Conservation (phyloP, 176 grass and related monocot genomes). For the Oryza officinalis region DNA sequence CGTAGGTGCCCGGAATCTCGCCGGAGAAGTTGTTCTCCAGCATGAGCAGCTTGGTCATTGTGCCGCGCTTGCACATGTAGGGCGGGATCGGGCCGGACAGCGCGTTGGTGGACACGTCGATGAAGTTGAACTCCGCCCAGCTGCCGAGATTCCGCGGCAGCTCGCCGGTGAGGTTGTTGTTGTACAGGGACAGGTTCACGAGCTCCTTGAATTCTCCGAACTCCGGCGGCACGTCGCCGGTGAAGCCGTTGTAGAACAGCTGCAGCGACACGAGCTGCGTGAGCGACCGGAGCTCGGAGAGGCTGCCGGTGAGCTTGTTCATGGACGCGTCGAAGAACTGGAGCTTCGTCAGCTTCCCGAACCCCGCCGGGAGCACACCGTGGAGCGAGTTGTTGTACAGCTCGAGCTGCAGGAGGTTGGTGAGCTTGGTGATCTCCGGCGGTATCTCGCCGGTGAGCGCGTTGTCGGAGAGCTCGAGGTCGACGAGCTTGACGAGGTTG, state of each 20-base stretch:
- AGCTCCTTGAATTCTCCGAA: conserved; percentile 79
- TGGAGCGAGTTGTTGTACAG: conserved; percentile 78
- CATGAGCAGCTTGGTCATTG: conserved; percentile 69
- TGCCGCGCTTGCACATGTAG: conserved; percentile 78
- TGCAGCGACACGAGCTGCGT: conserved; percentile 66
- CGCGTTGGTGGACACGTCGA: conserved; percentile 84
- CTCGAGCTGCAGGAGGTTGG: conserved; percentile 54
- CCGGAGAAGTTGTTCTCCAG: conserved; percentile 86
- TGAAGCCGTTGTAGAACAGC: conserved; percentile 66
- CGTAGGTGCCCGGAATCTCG: conserved; percentile 67
- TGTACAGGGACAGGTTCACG: conserved; percentile 82
- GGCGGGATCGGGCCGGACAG: conserved; percentile 73
- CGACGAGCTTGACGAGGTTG: conserved; percentile 39
- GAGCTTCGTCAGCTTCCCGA: conserved; percentile 50
- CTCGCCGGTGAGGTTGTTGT: conserved; percentile 64
- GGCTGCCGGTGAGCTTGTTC: conserved; percentile 57
- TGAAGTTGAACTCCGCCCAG: conserved; percentile 72
- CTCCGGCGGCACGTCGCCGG: conserved; percentile 60
- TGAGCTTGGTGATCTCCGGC: conserved; percentile 51
- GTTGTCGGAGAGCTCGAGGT: conserved; percentile 77
- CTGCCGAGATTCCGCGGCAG: conserved; percentile 68
- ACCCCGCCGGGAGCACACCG: conserved; percentile 56
- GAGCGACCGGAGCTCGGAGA: conserved; percentile 62
- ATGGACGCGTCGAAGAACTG: conserved; percentile 67
- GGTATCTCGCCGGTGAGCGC: conserved; percentile 63